Evolutionary conservation across 2,329 filamentous ascomycete species (phyloP), one percentile per base, ranked within the genome.

Genomic region (Daldinia sp.): DNA sequence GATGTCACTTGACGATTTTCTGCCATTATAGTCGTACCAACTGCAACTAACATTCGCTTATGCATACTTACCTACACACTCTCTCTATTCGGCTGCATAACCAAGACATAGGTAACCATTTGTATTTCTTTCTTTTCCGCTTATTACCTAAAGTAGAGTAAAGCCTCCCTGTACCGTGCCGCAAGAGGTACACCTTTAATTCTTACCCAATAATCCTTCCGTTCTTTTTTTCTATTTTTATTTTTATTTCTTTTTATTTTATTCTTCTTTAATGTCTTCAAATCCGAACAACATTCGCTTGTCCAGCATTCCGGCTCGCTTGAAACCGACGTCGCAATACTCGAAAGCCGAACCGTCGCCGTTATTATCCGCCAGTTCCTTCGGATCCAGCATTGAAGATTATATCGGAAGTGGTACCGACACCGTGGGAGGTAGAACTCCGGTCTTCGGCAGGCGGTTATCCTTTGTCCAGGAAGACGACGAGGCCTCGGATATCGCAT

Each of bases 331-430:
- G 42, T 67, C 63, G 53, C 69, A 65, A 6, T 56, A 69, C 20
- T 69, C 72, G 12, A 72, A 35, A 53, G 57, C 70, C 56, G 72
- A 74, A 53, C 71, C 70, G 9, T 74, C 71, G 15, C 74, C 74
- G 30, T 50, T 71, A 18, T 46, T 71, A 18, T 74, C 69, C 3
- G 70, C 74, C 20, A 72, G 68, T 68, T 74, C 75, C 54, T 62
- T 56, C 69, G 72, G 73, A 18, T 72, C 76, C 62, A 72, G 71
- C 60, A 60, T 75, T 46, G 73, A 76, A 64, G 73, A 75, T 56
- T 74, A 74, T 26, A 75, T 75, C 60, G 74, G 74, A 33, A 74
- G 72, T 51, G 74, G 75, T 30, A 70, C 73, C 63, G 73, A 76
- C 41, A 76, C 73, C 30, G 72, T 70, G 26, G 74, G 75, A 35